phyloP scores from a whole-genome alignment of 1,284 basidiomycete genomes.

The Cystobasidium slooffiae region DNA sequence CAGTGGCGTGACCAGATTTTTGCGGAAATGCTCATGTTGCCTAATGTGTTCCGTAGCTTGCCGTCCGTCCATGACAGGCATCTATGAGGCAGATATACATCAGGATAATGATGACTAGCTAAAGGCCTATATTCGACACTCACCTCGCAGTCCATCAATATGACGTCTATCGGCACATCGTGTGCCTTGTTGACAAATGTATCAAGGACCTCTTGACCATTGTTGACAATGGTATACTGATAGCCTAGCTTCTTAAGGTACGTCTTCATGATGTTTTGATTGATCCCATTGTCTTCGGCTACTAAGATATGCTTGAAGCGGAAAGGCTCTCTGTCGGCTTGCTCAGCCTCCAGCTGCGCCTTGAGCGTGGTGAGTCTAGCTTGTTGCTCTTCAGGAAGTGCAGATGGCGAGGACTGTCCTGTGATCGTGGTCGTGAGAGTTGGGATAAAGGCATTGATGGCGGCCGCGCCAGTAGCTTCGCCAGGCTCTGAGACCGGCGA shows the following conservation, averaged over 20 bases:
- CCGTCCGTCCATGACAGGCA: constrained; percentile 38
- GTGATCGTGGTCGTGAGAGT: constrained; percentile 5
- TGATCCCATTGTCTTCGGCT: constrained; percentile 44
- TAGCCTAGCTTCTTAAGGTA: constrained; percentile 38
- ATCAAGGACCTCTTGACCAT: constrained; percentile 42
- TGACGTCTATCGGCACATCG: constrained; percentile 30
- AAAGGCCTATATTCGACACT: not conserved
- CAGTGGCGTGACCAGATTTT: constrained; percentile 31
- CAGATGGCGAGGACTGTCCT: constrained; percentile 15
- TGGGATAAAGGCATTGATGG: constrained; percentile 24
- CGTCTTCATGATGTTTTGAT: constrained; percentile 43
- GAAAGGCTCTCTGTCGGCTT: constrained; percentile 21
- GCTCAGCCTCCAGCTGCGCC: constrained; percentile 18
- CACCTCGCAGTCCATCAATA: constrained; percentile 43
- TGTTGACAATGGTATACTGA: constrained; percentile 29
- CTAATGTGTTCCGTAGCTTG: constrained; percentile 35
- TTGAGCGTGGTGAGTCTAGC: constrained; percentile 3
- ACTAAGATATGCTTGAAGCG: constrained; percentile 42
- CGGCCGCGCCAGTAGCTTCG: not conserved
- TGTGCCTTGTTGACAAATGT: constrained; percentile 29
- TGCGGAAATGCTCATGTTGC: constrained; percentile 29
- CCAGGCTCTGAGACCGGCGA: constrained; percentile 6
- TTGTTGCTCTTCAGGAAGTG: constrained; percentile 26
- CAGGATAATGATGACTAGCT: too few species aligned
- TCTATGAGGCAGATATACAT: not conserved